Evolutionary conservation across 768 basidiomycete genomes (phyloP).

Genomic region (Phlebiopsis gigantea): DNA sequence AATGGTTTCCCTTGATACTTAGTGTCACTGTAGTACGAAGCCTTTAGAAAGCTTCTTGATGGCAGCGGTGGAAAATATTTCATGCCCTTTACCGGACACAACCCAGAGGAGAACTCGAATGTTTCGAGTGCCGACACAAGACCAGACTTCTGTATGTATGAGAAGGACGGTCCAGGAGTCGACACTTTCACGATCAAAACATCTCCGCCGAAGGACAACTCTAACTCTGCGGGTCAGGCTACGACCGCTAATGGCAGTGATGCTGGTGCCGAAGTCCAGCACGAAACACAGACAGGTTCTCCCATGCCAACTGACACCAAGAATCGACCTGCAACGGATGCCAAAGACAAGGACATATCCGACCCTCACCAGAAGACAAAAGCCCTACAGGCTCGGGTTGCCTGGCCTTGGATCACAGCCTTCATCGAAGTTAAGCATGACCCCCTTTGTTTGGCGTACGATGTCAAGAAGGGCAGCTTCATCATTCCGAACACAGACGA

Average conservation of each 20-base stretch:
- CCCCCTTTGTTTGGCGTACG: background rate
- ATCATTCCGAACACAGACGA: too few relatives aligned
- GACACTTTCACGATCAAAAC: background rate
- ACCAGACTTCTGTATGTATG: background rate
- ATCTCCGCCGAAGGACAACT: too few relatives aligned
- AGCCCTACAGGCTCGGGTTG: background rate
- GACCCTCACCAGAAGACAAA: too few relatives aligned
- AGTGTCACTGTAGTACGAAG: background rate
- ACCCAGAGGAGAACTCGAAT: background rate
- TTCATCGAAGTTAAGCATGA: background rate
- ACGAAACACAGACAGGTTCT: too few relatives aligned
- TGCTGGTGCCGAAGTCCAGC: too few relatives aligned
- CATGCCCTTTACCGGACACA: background rate
- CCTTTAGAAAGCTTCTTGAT: background rate
- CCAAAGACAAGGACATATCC: too few relatives aligned
- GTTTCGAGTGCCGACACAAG: background rate
- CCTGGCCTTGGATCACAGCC: background rate
- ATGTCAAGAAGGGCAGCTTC: background rate
- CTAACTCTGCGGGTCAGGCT: too few relatives aligned
- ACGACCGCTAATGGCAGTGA: too few relatives aligned
- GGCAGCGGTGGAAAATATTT: background rate
- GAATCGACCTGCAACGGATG: too few relatives aligned
- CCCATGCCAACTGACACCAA: too few relatives aligned
- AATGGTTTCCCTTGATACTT: background rate
- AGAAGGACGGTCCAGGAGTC: background rate